These are phyloP conservation scores for Perkinsus chesapeaki DNA, from an alignment of 169 alveolate genomes.

Conservation along the genomic window DNA sequence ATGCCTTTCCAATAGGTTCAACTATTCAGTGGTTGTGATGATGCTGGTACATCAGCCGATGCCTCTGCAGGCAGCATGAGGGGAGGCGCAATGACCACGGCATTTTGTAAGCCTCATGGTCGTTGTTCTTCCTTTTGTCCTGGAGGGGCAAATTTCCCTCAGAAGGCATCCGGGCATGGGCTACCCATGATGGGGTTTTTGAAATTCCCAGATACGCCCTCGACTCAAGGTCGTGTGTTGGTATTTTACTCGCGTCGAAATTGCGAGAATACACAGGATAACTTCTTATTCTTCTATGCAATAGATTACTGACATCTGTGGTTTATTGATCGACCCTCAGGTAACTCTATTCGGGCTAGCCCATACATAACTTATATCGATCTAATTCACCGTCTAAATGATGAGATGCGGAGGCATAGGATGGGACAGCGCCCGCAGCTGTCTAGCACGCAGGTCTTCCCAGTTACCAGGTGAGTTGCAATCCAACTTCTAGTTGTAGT, in stretches of 20 bases:
- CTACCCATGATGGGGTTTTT: too few species aligned
- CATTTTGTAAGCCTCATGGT: not conserved
- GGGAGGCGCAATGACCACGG: conserved; percentile 10
- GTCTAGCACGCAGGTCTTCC: not conserved
- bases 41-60: not conserved
- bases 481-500: too few species aligned
- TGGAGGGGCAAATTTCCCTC: too few species aligned
- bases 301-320: too few species aligned
- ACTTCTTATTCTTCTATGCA: too few species aligned
- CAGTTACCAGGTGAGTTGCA: not conserved
- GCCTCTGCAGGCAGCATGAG: not conserved
- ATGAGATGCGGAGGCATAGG: not conserved
- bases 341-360: not conserved
- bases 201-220: too few species aligned
- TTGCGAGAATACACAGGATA: too few species aligned
- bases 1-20: not conserved
- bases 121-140: not conserved
- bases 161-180: too few species aligned
- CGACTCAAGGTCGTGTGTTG: too few species aligned
- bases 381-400: not conserved
- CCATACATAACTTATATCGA: not conserved
- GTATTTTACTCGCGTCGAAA: too few species aligned
- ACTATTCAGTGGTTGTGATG: not conserved
- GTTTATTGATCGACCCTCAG: not conserved
- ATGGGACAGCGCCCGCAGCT: not conserved